Conservation (phyloP, 768 basidiomycete species). For the Collybia sordida region DNA sequence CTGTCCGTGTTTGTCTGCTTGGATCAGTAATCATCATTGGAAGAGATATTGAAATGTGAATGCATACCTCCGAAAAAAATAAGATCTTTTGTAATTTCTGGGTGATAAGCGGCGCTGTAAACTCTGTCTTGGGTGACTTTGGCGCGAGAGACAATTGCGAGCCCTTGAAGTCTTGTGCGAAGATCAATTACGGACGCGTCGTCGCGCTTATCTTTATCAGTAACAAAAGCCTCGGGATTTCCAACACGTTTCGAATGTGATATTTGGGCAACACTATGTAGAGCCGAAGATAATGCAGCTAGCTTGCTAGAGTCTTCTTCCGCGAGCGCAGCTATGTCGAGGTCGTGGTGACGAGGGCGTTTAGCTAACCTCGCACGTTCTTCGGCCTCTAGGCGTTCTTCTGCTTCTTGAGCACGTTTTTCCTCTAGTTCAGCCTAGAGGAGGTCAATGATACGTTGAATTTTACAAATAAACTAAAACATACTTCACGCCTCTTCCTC, state of each 20-base stretch:
- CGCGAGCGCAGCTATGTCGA: conserved; percentile 57
- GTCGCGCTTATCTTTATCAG: conserved; percentile 46
- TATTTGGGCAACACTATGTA: conserved; percentile 39
- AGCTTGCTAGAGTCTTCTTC: conserved; percentile 50
- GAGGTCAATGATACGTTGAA: background rate
- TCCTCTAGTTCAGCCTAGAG: conserved; percentile 50
- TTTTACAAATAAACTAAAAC: conserved; percentile 7
- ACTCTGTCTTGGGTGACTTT: conserved; percentile 77
- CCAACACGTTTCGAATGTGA: conserved; percentile 37
- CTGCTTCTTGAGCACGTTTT: conserved; percentile 53
- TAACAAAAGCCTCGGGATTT: conserved; percentile 53
- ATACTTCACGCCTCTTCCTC: conserved; percentile 66
- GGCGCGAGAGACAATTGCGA: conserved; percentile 73
- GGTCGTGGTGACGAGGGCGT: conserved; percentile 64
- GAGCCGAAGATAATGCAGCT: conserved; percentile 39
- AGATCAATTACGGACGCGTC: conserved; percentile 51
- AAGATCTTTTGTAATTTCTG: conserved; percentile 75
- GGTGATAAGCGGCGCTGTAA: conserved; percentile 81
- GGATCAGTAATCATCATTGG: background rate
- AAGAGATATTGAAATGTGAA: background rate
- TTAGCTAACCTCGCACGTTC: conserved; percentile 64
- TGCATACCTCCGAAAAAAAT: conserved; percentile 81
- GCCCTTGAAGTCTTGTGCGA: conserved; percentile 47
- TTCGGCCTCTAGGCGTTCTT: conserved; percentile 59
- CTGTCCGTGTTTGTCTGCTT: conserved; percentile 76